These are phyloP conservation scores for Rhynchospora breviuscula DNA, from an alignment of 176 grass and related monocot genomes.

Conservation along the genomic window DNA sequence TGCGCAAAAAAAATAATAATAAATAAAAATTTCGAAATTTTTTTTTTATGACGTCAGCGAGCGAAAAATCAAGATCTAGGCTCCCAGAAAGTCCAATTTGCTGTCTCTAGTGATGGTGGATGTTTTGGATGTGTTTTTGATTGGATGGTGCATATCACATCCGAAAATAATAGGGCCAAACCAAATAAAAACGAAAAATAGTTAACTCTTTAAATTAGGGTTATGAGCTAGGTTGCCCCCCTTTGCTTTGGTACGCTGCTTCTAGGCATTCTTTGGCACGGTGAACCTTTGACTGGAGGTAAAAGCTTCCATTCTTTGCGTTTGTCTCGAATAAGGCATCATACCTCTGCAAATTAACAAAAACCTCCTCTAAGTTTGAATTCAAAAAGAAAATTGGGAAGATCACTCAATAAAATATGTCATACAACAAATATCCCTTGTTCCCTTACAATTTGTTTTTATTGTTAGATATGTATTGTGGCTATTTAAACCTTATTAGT, in stretches of 20 bases:
- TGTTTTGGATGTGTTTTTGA: too few species aligned
- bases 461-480: neutral
- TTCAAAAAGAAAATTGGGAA: conserved; percentile 12
- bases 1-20: too few species aligned
- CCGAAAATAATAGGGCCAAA: neutral
- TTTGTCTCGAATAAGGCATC: conserved; percentile 80
- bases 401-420: neutral
- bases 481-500: neutral
- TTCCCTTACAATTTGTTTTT: neutral
- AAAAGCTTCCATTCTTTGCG: conserved; percentile 76
- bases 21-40: too few species aligned
- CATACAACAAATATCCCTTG: neutral
- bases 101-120: too few species aligned
- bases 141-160: too few species aligned
- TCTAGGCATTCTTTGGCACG: conserved; percentile 84
- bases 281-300: conserved; percentile 91
- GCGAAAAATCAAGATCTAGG: too few species aligned
- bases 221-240: conserved; percentile 12
- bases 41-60: too few species aligned
- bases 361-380: neutral
- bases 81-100: too few species aligned
- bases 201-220: neutral
- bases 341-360: conserved; percentile 57
- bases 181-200: neutral
- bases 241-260: conserved; percentile 39